Conservation (phyloP, 345 rosid species). For the Acer yangbiense region DNA sequence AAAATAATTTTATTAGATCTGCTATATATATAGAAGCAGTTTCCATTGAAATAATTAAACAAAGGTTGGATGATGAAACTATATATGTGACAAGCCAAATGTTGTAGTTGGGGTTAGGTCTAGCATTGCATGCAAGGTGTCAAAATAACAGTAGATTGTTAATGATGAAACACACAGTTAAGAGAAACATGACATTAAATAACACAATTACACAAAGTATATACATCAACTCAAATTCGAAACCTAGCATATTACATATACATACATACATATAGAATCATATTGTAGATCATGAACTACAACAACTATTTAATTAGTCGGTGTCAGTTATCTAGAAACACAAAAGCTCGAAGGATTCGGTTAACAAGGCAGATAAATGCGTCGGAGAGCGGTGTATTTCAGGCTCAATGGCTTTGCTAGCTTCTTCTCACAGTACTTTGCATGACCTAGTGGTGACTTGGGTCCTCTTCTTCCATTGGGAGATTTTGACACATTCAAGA, state of each 20-base stretch:
- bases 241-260: no score
- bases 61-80: no score
- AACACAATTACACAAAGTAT: no score
- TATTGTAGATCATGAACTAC: neutral
- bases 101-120: neutral
- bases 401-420: constrained; percentile 1
- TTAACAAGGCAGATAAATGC: constrained; percentile 43
- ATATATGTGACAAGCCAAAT: no score
- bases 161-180: no score
- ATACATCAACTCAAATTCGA: no score
- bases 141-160: neutral
- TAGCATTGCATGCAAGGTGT: neutral
- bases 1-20: neutral
- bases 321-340: neutral
- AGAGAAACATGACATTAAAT: no score
- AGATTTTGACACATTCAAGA: constrained; percentile 16
- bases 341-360: neutral
- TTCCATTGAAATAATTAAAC: no score
- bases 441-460: constrained; percentile 10
- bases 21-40: no score
- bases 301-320: neutral
- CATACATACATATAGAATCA: neutral
- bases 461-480: constrained; percentile 5
- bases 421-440: constrained; percentile 26
- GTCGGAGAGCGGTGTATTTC: neutral